phyloP scores from a whole-genome alignment of 345 rosid genomes.

The Microcos paniculata region DNA sequence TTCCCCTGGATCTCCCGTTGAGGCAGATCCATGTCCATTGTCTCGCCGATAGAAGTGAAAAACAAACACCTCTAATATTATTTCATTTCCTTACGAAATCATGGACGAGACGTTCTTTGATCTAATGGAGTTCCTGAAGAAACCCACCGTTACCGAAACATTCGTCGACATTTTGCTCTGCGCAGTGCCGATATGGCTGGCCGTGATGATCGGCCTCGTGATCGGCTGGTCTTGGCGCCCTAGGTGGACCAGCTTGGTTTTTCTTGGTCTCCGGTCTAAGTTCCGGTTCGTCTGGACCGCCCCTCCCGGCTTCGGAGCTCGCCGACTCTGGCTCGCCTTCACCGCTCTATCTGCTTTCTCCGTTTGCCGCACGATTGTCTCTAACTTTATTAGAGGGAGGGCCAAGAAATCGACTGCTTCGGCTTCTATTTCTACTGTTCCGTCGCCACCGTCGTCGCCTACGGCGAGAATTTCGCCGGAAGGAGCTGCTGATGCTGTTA shows the following conservation, averaged over 20 bases:
- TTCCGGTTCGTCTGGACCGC: constrained; percentile 82
- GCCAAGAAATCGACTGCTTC: constrained; percentile 31
- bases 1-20: constrained; percentile 5
- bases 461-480: constrained; percentile 24
- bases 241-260: constrained; percentile 84
- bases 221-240: constrained; percentile 99
- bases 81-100: constrained; percentile 2
- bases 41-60: background rate
- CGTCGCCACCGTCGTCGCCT: constrained; percentile 15
- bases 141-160: constrained; percentile 74
- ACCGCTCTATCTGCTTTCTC: constrained; percentile 89
- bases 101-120: constrained; percentile 73
- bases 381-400: constrained; percentile 39
- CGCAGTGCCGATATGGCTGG: constrained; percentile 96
- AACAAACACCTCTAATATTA: background rate
- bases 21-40: constrained; percentile 15
- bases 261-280: constrained; percentile 72
- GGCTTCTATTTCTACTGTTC: constrained; percentile 8
- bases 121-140: constrained; percentile 57
- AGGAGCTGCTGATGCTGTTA: constrained; percentile 27
- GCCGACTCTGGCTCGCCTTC: constrained; percentile 88
- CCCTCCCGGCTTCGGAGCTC: constrained; percentile 96
- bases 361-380: constrained; percentile 71
- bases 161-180: constrained; percentile 88
- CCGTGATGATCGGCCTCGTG: constrained; percentile 90